Conservation (phyloP, 192 early-diverging fungal species). For the Pilaira anomala region DNA sequence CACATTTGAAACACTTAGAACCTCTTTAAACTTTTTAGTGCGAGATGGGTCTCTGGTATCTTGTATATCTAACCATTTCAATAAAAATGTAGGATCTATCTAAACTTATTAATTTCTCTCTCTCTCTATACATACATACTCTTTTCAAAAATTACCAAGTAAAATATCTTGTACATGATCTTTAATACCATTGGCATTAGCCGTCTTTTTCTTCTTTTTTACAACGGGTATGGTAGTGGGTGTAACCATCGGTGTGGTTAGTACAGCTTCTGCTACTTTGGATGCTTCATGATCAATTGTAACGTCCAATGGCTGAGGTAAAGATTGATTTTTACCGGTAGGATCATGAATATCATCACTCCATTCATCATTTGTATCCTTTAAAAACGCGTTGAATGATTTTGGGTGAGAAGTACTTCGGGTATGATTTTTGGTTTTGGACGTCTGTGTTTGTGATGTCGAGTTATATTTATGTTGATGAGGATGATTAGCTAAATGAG, state of each 20-base stretch:
- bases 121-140: background rate
- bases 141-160: background rate
- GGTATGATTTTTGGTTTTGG: constrained; percentile 5
- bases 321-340: background rate
- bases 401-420: constrained; percentile 22
- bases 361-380: constrained; percentile 47
- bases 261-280: background rate
- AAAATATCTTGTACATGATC: constrained; percentile 17
- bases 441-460: background rate
- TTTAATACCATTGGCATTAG: constrained; percentile 7
- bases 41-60: constrained; percentile 29
- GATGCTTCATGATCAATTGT: background rate
- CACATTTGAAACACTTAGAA: constrained; percentile 54
- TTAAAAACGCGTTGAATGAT: constrained; percentile 36
- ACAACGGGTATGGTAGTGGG: background rate
- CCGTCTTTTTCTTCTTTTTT: constrained; percentile 10
- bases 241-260: background rate
- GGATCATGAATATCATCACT: constrained; percentile 32
- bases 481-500: background rate
- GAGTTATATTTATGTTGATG: constrained; percentile 7
- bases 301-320: background rate
- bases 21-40: constrained; percentile 47
- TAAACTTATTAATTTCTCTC: background rate
- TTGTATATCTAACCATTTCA: constrained; percentile 6
- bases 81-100: constrained; percentile 1